Percentiles rank a stretch among this genome's conserved stretches.
phyloP scores from a whole-genome alignment of 2,329 filamentous ascomycete species.

The Neophaeococcomyces mojaviensis region DNA sequence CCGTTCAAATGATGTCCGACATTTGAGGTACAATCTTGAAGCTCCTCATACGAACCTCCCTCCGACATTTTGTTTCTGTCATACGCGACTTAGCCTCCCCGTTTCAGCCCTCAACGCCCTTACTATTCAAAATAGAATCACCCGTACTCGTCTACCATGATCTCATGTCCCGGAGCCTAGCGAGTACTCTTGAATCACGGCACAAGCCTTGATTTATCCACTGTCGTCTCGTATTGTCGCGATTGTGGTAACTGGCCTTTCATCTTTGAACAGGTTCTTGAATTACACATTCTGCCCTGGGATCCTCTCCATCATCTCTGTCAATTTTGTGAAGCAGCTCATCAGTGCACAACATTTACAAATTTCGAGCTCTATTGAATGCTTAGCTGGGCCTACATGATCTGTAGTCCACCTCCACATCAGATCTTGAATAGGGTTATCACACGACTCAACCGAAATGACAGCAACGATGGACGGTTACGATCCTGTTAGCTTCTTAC shows the following conservation, averaged over 20 bases:
- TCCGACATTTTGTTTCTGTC: slow-evolving; percentile 7
- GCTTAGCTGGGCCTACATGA: too few relatives aligned
- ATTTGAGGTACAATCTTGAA: slow-evolving; percentile 6
- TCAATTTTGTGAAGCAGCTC: neutral
- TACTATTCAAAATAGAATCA: slow-evolving; percentile 1
- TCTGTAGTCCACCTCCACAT: too few relatives aligned
- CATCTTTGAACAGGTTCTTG: too few relatives aligned
- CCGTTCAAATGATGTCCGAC: neutral
- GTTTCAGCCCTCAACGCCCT: neutral
- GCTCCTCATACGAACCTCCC: neutral
- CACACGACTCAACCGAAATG: slow-evolving; percentile 6
- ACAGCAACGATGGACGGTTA: slow-evolving; percentile 46
- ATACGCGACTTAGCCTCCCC: slow-evolving; percentile 2
- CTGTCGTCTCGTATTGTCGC: too few relatives aligned
- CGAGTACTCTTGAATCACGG: too few relatives aligned
- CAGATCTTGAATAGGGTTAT: too few relatives aligned
- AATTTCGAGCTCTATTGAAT: too few relatives aligned
- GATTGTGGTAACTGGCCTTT: too few relatives aligned
- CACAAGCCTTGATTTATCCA: too few relatives aligned
- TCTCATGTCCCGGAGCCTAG: neutral
- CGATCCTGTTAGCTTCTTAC: slow-evolving; percentile 54
- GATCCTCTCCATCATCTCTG: neutral
- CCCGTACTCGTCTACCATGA: slow-evolving; percentile 1
- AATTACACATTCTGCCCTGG: too few relatives aligned
- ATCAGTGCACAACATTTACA: too few relatives aligned